Percentiles rank a stretch among this genome's conserved stretches.
phyloP scores from a whole-genome alignment of 495 filamentous ascomycete species.

The Neurospora intermedia region DNA sequence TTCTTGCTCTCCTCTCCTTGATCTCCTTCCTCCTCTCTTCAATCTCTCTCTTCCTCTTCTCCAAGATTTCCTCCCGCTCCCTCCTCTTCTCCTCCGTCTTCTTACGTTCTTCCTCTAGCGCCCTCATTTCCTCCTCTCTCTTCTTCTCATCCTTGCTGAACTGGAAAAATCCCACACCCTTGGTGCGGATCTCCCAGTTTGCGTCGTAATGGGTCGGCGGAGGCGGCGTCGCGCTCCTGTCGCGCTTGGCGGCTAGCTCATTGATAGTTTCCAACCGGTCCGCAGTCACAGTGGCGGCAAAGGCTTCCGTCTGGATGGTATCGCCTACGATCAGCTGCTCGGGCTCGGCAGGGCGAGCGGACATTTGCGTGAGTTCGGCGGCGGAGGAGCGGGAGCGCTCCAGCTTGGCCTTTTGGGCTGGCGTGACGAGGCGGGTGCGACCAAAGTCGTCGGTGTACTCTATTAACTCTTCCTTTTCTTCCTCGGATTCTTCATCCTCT shows the following conservation, averaged over 20 bases:
- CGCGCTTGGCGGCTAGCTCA: constrained; percentile 58
- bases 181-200: constrained; percentile 65
- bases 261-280: constrained; percentile 46
- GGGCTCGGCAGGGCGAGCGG: constrained; percentile 48
- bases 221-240: constrained; percentile 66
- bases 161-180: constrained; percentile 82
- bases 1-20: constrained; percentile 46
- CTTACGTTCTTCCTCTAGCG: constrained; percentile 50
- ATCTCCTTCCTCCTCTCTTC: constrained; percentile 42
- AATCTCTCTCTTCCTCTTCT: constrained; percentile 42
- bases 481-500: constrained; percentile 29
- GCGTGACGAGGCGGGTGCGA: constrained; percentile 56
- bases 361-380: constrained; percentile 35
- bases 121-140: constrained; percentile 65
- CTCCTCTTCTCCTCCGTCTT: constrained; percentile 55
- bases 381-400: constrained; percentile 37
- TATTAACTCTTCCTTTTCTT: constrained; percentile 46
- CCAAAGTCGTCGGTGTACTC: constrained; percentile 90
- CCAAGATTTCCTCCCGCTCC: constrained; percentile 43
- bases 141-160: constrained; percentile 63
- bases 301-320: constrained; percentile 69
- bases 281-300: constrained; percentile 51
- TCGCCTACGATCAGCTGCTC: constrained; percentile 71
- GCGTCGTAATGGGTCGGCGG: constrained; percentile 77
- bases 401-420: constrained; percentile 48